Percentiles rank a stretch among this genome's conserved stretches.
Evolutionary conservation across 177 flowering plant species (phyloP).

Genomic region (Vitis hybrid): DNA sequence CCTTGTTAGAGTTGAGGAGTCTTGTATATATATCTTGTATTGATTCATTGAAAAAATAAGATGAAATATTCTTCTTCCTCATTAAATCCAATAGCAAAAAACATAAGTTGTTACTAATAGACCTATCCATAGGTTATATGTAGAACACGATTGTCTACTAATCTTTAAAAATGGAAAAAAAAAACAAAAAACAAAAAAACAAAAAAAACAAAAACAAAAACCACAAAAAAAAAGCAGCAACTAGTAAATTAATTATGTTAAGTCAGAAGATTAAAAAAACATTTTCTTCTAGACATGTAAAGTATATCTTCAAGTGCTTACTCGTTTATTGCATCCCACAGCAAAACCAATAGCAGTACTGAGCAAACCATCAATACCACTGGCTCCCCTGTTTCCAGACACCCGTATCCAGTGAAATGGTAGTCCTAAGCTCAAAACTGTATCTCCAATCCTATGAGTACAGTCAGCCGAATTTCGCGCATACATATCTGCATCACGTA

Average conservation of each 20-base stretch:
- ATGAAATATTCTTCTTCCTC: no score
- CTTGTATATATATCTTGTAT: no score
- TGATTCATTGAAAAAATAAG: no score
- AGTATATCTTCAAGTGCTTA: constrained; percentile 25
- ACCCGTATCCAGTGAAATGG: constrained; percentile 49
- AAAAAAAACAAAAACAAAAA: not conserved
- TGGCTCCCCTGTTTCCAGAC: constrained; percentile 88
- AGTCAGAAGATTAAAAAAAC: not conserved
- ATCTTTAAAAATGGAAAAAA: not conserved
- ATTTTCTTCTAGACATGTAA: not conserved
- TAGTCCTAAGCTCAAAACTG: constrained; percentile 31
- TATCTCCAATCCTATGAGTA: constrained; percentile 16
- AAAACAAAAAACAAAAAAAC: not conserved
- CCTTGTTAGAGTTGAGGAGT: no score
- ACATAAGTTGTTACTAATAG: no score
- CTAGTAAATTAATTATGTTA: not conserved
- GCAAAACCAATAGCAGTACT: constrained; percentile 95
- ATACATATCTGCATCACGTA: constrained; percentile 90
- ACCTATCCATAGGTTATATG: no score
- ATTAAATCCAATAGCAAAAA: no score
- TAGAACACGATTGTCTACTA: no score
- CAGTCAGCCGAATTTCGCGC: constrained; percentile 44
- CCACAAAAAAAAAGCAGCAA: not conserved
- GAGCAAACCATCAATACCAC: constrained; percentile 98
- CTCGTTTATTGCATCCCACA: constrained; percentile 79